Conservation (phyloP, 306 rosid species). For the Trifolium subterraneum region DNA sequence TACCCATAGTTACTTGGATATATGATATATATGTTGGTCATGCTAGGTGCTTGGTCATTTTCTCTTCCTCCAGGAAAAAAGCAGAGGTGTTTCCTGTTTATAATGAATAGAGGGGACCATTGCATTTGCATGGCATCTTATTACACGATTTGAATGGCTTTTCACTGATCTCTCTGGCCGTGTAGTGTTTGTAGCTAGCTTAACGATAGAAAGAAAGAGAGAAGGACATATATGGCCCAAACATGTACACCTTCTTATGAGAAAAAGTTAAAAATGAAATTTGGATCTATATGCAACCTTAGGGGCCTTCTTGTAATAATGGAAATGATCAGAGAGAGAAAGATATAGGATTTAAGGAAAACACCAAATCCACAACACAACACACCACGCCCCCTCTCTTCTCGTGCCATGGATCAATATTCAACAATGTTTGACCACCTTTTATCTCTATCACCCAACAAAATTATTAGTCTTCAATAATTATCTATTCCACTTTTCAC, state of each 20-base stretch:
- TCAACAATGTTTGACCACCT: slow-evolving; percentile 60
- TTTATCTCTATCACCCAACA: slow-evolving; percentile 47
- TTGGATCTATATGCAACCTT: not conserved
- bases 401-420: slow-evolving; percentile 53
- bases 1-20: too few species aligned
- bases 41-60: slow-evolving; percentile 5
- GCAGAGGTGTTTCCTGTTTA: not conserved
- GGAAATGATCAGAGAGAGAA: not conserved
- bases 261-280: not conserved
- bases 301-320: slow-evolving; percentile 20
- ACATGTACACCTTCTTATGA: not conserved
- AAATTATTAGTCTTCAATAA: slow-evolving; percentile 43
- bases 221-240: not conserved
- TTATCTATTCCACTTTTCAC: too few species aligned
- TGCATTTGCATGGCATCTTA: slow-evolving; percentile 24
- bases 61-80: slow-evolving; percentile 1
- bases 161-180: slow-evolving; percentile 12
- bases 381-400: slow-evolving; percentile 42
- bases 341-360: not conserved
- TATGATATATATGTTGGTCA: not conserved
- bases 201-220: not conserved
- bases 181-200: not conserved
- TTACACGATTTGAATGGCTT: slow-evolving; percentile 32
- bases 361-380: not conserved
- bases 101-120: slow-evolving; percentile 45